Percentiles rank a stretch among this genome's conserved stretches.
Evolutionary conservation across 129 eudicot genomes (phyloP).

Genomic region (Pittosporum tobira): DNA sequence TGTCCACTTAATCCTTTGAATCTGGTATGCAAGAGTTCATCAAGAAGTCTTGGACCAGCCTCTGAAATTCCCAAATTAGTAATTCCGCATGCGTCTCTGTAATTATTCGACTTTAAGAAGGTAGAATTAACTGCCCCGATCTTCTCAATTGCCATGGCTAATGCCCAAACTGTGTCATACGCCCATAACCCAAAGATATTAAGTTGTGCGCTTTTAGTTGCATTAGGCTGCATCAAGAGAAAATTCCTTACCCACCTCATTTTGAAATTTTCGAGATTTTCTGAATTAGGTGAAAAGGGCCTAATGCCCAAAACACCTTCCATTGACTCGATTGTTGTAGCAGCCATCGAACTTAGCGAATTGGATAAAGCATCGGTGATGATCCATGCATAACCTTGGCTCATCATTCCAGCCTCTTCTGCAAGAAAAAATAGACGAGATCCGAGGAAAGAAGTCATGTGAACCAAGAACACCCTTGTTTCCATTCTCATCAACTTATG

Average conservation of each 20-base stretch:
- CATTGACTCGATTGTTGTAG: constrained; percentile 10
- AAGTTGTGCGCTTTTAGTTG: not conserved
- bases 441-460: constrained; percentile 22
- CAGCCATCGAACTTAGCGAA: constrained; percentile 12
- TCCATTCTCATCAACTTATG: constrained; percentile 15
- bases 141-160: constrained; percentile 11
- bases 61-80: constrained; percentile 20
- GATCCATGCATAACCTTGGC: constrained; percentile 21
- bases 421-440: constrained; percentile 18
- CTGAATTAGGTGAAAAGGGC: constrained; percentile 18
- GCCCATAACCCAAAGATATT: constrained; percentile 23
- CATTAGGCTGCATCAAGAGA: not conserved
- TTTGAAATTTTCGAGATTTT: constrained; percentile 6
- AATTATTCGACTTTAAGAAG: not conserved
- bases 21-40: constrained; percentile 10
- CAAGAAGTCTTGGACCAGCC: constrained; percentile 19
- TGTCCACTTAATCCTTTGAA: constrained; percentile 35
- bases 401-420: constrained; percentile 19
- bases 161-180: constrained; percentile 9
- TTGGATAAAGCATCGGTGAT: constrained; percentile 14
- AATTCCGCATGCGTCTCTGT: constrained; percentile 1
- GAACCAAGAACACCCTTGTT: constrained; percentile 35
- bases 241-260: constrained; percentile 15
- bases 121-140: not conserved
- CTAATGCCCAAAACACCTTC: constrained; percentile 28